Percentiles rank a stretch among this genome's conserved stretches.
Evolutionary conservation across 768 basidiomycete species (phyloP).

Genomic region (Pisolithus microcarpus): DNA sequence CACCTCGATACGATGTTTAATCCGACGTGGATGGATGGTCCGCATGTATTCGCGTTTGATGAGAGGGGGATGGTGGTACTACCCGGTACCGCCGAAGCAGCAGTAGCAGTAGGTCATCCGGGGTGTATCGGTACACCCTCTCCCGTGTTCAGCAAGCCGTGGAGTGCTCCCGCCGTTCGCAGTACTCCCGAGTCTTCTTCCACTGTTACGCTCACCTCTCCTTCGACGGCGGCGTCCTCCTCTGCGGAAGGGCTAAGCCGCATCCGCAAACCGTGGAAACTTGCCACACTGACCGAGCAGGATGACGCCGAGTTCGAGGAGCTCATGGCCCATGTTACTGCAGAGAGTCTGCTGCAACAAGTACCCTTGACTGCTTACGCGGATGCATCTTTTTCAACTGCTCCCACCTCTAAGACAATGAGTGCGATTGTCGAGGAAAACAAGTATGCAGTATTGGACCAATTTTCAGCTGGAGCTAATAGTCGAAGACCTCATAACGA

Average conservation of each 20-base stretch:
- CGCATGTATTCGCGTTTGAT: slow-evolving; percentile 17
- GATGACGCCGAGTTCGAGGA: slow-evolving; percentile 18
- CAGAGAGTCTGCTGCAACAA: not conserved
- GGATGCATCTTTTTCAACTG: too few species aligned
- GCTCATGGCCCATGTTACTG: not conserved
- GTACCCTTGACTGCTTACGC: not conserved
- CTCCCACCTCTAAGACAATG: too few species aligned
- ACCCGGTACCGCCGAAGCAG: not conserved
- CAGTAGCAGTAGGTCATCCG: not conserved
- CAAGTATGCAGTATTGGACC: slow-evolving; percentile 16
- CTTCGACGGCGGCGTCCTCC: not conserved
- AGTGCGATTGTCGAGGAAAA: not conserved
- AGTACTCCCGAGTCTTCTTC: too few species aligned
- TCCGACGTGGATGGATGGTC: slow-evolving; percentile 28
- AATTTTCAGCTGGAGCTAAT: slow-evolving; percentile 9
- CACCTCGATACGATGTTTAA: slow-evolving; percentile 42
- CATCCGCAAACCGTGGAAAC: slow-evolving; percentile 23
- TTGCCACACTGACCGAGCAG: slow-evolving; percentile 21
- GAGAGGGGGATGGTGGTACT: slow-evolving; percentile 12
- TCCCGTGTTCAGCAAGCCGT: too few species aligned
- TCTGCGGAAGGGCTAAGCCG: not conserved
- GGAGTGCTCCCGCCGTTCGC: too few species aligned
- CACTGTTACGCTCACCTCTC: too few species aligned
- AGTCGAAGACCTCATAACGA: not conserved
- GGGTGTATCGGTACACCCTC: too few species aligned